Evolutionary conservation across 2,329 filamentous ascomycete genomes (phyloP).

Genomic region (Ascomycota sp.): DNA sequence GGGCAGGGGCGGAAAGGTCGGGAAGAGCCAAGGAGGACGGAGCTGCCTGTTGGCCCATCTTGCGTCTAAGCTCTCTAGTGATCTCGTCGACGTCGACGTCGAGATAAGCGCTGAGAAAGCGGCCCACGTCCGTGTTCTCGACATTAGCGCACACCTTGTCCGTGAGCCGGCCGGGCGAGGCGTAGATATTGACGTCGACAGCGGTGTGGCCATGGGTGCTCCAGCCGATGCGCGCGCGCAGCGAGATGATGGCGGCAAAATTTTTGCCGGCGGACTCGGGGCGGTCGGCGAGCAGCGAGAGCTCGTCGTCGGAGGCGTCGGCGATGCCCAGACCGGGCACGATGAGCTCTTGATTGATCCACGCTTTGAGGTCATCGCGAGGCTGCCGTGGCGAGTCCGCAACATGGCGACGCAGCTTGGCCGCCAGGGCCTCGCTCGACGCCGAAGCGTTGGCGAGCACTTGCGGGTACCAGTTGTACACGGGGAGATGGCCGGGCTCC

Average conservation of each 20-base stretch:
- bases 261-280: conserved; percentile 31
- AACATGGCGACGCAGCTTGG: conserved; percentile 41
- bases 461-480: conserved; percentile 61
- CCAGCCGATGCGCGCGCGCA: conserved; percentile 82
- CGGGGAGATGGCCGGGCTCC: conserved; percentile 28
- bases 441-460: conserved; percentile 60
- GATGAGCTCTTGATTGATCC: conserved; percentile 49
- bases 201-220: conserved; percentile 82
- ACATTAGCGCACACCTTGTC: conserved; percentile 60
- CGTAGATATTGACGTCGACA: conserved; percentile 93
- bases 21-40: too few species aligned
- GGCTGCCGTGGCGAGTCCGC: conserved; percentile 10
- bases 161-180: conserved; percentile 45
- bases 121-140: conserved; percentile 84
- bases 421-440: conserved; percentile 50
- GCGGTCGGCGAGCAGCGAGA: conserved; percentile 40
- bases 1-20: too few species aligned
- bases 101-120: conserved; percentile 63
- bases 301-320: conserved; percentile 51
- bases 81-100: conserved; percentile 59
- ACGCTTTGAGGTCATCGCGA: conserved; percentile 29
- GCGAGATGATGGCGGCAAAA: conserved; percentile 72
- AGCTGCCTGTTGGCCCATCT: too few species aligned
- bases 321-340: conserved; percentile 53
- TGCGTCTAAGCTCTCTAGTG: conserved; percentile 51